Percentiles rank a stretch among this genome's conserved stretches.
Conservation (phyloP, 2,329 filamentous ascomycete genomes). For the Aspergillus terreus region DNA sequence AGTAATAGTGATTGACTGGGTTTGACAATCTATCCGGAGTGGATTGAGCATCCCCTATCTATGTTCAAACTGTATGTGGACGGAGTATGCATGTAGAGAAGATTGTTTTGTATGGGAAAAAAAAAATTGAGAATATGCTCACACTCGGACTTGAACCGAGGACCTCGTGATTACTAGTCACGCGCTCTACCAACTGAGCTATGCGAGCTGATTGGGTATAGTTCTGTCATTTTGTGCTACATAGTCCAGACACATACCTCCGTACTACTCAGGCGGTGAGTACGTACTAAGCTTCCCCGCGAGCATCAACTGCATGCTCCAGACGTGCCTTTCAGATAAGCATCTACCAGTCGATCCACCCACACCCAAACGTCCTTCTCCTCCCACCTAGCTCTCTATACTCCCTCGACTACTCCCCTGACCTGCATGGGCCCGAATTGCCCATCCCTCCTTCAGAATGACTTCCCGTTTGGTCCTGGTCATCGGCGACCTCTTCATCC, state of each 20-base stretch:
- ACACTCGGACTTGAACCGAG: too few relatives aligned
- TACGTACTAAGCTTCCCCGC: background rate
- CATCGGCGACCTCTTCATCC: conserved; percentile 90
- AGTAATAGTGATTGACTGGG: background rate
- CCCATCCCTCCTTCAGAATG: conserved; percentile 40
- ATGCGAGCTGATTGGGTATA: too few relatives aligned
- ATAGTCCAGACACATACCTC: background rate
- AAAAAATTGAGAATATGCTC: too few relatives aligned
- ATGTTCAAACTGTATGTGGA: too few relatives aligned
- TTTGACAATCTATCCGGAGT: too few relatives aligned
- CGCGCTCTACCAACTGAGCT: too few relatives aligned
- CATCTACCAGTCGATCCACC: background rate
- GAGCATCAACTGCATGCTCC: background rate
- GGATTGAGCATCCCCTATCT: too few relatives aligned
- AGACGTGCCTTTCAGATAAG: background rate
- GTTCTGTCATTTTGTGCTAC: too few relatives aligned
- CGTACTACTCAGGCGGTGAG: background rate
- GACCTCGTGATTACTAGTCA: too few relatives aligned
- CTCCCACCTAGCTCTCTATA: background rate
- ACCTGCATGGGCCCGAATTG: conserved; percentile 26
- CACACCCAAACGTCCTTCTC: background rate
- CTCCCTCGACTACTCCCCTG: background rate
- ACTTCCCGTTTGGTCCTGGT: conserved; percentile 88
- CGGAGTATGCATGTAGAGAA: too few relatives aligned
- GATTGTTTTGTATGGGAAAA: too few relatives aligned